A percentile compares a stretch with the other conserved stretches of the same genome.
Conservation (phyloP, 805 yeast genomes). For the Ogataea philodendri region DNA sequence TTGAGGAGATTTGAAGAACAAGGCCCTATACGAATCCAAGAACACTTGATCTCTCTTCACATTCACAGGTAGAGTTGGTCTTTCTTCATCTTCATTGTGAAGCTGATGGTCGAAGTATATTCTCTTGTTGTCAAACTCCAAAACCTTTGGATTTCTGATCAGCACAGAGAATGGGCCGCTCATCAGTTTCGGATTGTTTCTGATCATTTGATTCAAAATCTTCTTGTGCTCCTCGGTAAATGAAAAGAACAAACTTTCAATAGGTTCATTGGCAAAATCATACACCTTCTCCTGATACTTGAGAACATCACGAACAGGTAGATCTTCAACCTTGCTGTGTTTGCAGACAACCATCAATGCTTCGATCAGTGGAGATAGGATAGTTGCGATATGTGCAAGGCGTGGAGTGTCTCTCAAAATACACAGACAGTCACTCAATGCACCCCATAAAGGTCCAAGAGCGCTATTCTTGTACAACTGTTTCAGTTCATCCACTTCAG, state of each 20-base stretch:
- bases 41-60: slow-evolving; percentile 90
- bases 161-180: slow-evolving; percentile 92
- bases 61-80: slow-evolving; percentile 52
- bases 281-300: slow-evolving; percentile 62
- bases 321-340: slow-evolving; percentile 64
- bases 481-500: slow-evolving; percentile 49
- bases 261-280: slow-evolving; percentile 72
- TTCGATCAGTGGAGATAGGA: slow-evolving; percentile 82
- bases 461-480: slow-evolving; percentile 64
- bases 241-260: slow-evolving; percentile 74
- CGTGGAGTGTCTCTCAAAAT: slow-evolving; percentile 57
- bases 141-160: slow-evolving; percentile 80
- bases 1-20: slow-evolving; percentile 73
- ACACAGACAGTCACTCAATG: slow-evolving; percentile 68
- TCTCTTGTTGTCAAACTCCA: slow-evolving; percentile 93
- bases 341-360: slow-evolving; percentile 96
- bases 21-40: slow-evolving; percentile 79
- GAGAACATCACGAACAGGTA: slow-evolving; percentile 50
- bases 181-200: slow-evolving; percentile 88
- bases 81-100: slow-evolving; percentile 45
- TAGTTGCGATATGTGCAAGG: slow-evolving; percentile 68
- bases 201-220: slow-evolving; percentile 85
- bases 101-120: slow-evolving; percentile 77
- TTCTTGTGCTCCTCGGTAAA: slow-evolving; percentile 88
- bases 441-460: slow-evolving; percentile 81